A percentile compares a stretch with the other conserved stretches of the same genome.
These are phyloP conservation scores for Wakefieldia striispora DNA, from an alignment of 768 basidiomycete species.

Conservation along the genomic window DNA sequence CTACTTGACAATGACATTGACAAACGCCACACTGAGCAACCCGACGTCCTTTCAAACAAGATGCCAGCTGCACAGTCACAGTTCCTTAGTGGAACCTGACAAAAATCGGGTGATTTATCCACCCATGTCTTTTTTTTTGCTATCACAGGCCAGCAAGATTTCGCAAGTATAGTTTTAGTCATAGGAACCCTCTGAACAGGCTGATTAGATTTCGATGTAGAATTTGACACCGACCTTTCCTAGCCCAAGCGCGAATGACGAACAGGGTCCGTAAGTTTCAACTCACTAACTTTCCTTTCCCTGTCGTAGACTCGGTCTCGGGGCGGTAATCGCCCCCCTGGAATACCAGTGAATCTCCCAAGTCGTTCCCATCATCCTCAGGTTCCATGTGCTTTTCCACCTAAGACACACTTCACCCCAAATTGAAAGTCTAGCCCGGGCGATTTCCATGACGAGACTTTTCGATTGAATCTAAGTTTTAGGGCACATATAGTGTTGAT, in stretches of 20 bases:
- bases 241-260: background rate
- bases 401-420: background rate
- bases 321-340: background rate
- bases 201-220: no score
- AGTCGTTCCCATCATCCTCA: background rate
- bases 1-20: background rate
- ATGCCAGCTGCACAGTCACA: no score
- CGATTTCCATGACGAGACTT: slow-evolving; percentile 8
- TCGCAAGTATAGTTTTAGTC: no score
- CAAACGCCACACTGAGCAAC: no score
- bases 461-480: slow-evolving; percentile 9
- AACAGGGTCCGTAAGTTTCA: background rate
- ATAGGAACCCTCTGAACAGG: no score
- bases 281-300: background rate
- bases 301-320: background rate
- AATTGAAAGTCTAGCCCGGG: slow-evolving; percentile 6
- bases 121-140: no score
- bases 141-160: no score
- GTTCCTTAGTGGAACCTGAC: no score
- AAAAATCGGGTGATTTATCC: no score
- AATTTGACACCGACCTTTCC: background rate
- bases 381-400: background rate
- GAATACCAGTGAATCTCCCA: background rate
- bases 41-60: no score
- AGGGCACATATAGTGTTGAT: slow-evolving; percentile 6